Evolutionary conservation across 805 yeast genomes (phyloP).

Genomic region (Tetrapisispora nanseiensis): DNA sequence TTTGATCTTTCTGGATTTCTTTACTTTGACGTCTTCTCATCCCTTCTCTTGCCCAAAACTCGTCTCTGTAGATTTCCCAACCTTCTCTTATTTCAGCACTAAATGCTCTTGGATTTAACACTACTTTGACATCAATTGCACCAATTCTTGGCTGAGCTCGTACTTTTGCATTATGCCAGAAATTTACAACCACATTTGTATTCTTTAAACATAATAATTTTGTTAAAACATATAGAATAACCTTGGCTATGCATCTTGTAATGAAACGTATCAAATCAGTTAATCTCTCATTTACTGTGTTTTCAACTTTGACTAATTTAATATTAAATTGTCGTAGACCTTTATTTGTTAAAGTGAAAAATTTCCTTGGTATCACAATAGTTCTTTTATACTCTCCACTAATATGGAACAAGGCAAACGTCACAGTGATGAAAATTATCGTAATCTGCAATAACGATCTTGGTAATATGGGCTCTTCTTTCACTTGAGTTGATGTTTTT

Average conservation of each 20-base stretch:
- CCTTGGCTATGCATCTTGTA: slow-evolving; percentile 19
- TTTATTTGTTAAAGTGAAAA: slow-evolving; percentile 74
- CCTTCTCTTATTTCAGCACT: slow-evolving; percentile 78
- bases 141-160: slow-evolving; percentile 57
- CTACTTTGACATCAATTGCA: slow-evolving; percentile 67
- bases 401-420: slow-evolving; percentile 66
- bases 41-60: slow-evolving; percentile 85
- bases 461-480: background rate
- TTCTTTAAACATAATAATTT: slow-evolving; percentile 8
- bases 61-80: slow-evolving; percentile 90
- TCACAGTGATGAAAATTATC: slow-evolving; percentile 35
- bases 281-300: slow-evolving; percentile 30
- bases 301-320: slow-evolving; percentile 55
- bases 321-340: slow-evolving; percentile 80
- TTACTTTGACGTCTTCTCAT: slow-evolving; percentile 40
- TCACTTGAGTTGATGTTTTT: no score
- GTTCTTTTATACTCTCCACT: slow-evolving; percentile 88
- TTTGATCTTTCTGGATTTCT: background rate
- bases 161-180: slow-evolving; percentile 23
- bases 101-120: slow-evolving; percentile 73
- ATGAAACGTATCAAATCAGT: slow-evolving; percentile 29
- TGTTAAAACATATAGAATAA: slow-evolving; percentile 12
- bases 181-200: slow-evolving; percentile 10
- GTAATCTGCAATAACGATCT: slow-evolving; percentile 8
- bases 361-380: slow-evolving; percentile 70